Percentiles rank a stretch among this genome's conserved stretches.
Conservation (phyloP, 305 asterid species). For the Withania somnifera region DNA sequence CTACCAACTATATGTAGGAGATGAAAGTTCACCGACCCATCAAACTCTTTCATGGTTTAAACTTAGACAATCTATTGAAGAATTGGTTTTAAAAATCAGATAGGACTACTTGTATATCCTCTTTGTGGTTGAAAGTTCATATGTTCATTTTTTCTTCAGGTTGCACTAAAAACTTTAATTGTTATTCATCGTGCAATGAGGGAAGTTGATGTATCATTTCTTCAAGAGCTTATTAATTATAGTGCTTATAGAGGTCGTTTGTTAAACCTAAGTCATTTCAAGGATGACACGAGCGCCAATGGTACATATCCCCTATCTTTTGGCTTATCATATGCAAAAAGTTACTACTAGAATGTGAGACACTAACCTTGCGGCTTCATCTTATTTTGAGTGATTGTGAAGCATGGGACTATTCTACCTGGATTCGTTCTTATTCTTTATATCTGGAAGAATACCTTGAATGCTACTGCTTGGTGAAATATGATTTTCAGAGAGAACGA, state of each 20-base stretch:
- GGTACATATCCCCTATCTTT: conserved; percentile 29
- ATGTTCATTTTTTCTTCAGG: conserved; percentile 26
- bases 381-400: conserved; percentile 14
- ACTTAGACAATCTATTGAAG: not conserved
- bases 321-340: conserved; percentile 2
- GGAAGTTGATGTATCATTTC: conserved; percentile 71
- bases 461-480: conserved; percentile 55
- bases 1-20: too few species aligned
- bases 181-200: conserved; percentile 76
- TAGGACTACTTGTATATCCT: not conserved
- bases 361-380: conserved; percentile 14
- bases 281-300: conserved; percentile 60
- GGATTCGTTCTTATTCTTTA: conserved; percentile 62
- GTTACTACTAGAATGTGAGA: not conserved
- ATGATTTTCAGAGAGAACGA: conserved; percentile 58
- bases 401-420: conserved; percentile 76
- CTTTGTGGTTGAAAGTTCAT: not conserved
- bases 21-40: not conserved
- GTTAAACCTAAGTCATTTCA: conserved; percentile 56
- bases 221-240: conserved; percentile 50
- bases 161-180: conserved; percentile 71
- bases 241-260: conserved; percentile 39
- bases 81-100: not conserved
- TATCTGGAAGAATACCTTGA: conserved; percentile 77
- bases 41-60: not conserved